Evolutionary conservation across 2,329 filamentous ascomycete genomes (phyloP), one percentile per base, ranked within the genome.

Genomic region (Phaeosphaeria sp.): DNA sequence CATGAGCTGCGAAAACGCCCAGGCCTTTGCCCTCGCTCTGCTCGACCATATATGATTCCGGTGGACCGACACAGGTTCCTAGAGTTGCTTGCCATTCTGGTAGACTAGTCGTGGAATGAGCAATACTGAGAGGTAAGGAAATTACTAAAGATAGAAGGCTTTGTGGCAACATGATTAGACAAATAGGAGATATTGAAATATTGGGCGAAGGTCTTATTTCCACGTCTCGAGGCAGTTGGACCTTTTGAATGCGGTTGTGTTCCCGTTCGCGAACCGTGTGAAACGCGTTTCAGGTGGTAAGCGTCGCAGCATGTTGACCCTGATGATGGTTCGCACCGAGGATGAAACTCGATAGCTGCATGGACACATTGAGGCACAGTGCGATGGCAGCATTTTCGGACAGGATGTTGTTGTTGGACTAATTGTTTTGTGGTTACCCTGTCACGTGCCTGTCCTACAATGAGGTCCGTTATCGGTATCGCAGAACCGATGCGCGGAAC

Each of bases 11-110:
- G 50, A 81, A 79, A 5, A 79, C 71, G 24, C 80, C 80, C 7
- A 81, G 64, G 1, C 80, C 80, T 65, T 79, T 81, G 11, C 76
- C 74, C 0, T 71, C 67, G n/a, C 76, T 75, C 1, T 65, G 63
- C 7, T 56, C 53, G 46, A 79, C 69, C 7, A 66, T 57, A 47
- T 68, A 76, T 53, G 68, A 53, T 20, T 63, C 55, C n/a, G 69
- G 64, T 11, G 70, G 61, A 5, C 67, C 71, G 6, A 40, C 43
- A 44, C 74, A 77, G 13, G 59, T 20, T 13, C 36, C 17, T 13
- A 27, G 22, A 2, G n/a, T 11, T n/a, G 44, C 20, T 7, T 60
- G 55, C 61, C 59, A 67, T 50, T 39, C 36, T 39, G 36, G 36
- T 15, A 3, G 13, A 39, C 36, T 39, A 4, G 64, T 64, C 11